A percentile compares a stretch with the other conserved stretches of the same genome.
These are phyloP conservation scores for Aphanomyces euteiches DNA, from an alignment of 352 stramenopile species.

Conservation along the genomic window DNA sequence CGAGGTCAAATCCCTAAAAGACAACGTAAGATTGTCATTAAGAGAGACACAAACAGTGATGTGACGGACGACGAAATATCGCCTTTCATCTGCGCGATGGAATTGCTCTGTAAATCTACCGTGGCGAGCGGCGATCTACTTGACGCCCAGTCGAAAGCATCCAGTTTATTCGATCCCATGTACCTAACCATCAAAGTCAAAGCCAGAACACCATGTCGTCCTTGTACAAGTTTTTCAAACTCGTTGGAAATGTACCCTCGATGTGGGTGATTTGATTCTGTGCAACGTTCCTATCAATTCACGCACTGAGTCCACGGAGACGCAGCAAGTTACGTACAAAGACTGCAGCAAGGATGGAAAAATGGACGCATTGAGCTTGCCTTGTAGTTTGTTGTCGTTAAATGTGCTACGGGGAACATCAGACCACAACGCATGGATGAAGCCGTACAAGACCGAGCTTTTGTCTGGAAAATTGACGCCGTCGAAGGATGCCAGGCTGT, in stretches of 20 bases:
- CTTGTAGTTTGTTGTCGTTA: constrained; percentile 10
- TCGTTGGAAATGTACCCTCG: neutral
- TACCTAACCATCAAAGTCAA: neutral
- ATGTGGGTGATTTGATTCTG: constrained; percentile 15
- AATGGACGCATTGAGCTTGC: constrained; percentile 4
- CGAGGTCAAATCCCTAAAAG: neutral
- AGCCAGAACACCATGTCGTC: neutral
- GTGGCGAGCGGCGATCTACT: neutral
- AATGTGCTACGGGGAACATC: neutral
- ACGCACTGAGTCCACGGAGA: neutral
- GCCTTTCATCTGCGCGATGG: constrained; percentile 7
- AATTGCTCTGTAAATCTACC: neutral
- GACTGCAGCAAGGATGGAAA: constrained; percentile 6
- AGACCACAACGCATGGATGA: neutral
- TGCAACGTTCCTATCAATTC: neutral
- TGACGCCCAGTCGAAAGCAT: constrained; percentile 9
- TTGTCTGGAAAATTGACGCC: neutral
- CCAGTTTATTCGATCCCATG: constrained; percentile 5
- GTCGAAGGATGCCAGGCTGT: constrained; percentile 15
- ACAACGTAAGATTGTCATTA: neutral
- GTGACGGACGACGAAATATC: neutral
- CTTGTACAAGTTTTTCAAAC: constrained; percentile 10
- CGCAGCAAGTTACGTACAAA: neutral
- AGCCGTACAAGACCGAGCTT: neutral
- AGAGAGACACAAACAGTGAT: neutral